Evolutionary conservation across 1,139 yeast genomes (phyloP), one percentile per base, ranked within the genome.

Genomic region (Entelexis paramagnoliae): DNA sequence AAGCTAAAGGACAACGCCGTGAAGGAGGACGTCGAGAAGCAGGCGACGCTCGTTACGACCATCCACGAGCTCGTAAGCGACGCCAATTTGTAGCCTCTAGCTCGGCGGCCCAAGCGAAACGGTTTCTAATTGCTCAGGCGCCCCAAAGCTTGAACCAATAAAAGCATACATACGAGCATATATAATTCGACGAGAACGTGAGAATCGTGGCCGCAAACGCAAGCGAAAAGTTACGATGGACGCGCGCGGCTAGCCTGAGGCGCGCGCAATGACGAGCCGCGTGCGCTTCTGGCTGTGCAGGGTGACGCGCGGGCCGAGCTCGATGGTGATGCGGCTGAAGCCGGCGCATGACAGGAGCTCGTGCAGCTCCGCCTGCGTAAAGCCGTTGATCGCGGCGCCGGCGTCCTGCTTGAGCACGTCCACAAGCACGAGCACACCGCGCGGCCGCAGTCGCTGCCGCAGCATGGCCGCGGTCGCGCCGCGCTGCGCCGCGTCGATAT

Each of bases 11-110:
- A 74, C 24, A 71, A 66, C 43, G 76, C 77, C 14, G 72, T 74
- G 29, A 76, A 75, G 61, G 78, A 75, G 58, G 79, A 75, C 49
- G 64, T 72, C 48, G 80, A 77, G 56, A 72, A 69, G 55, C 73
- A 65, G 46, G 64, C 66, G 29, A 77, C 73, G 55, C 48, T 52
- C 20, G 28, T 49, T 17, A 48, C 38, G 14, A 47, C 52, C 11
- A 39, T 51, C n/a, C 19, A 32, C 26, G 43, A 44, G 11, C 29
- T 40, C 24, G 24, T n/a, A n/a, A n/a, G n/a, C n/a, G n/a, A n/a
- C n/a, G n/a, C n/a, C n/a, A n/a, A n/a, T n/a, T n/a, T n/a, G n/a
- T n/a, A n/a, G n/a, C n/a, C n/a, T n/a, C n/a, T n/a, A n/a, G n/a
- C n/a, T 22, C 24, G 24, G 24, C 24, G 6, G 24, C 24, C 24